Evolutionary conservation across 805 yeast genomes (phyloP).

Genomic region (Jamesozyma hellenica): DNA sequence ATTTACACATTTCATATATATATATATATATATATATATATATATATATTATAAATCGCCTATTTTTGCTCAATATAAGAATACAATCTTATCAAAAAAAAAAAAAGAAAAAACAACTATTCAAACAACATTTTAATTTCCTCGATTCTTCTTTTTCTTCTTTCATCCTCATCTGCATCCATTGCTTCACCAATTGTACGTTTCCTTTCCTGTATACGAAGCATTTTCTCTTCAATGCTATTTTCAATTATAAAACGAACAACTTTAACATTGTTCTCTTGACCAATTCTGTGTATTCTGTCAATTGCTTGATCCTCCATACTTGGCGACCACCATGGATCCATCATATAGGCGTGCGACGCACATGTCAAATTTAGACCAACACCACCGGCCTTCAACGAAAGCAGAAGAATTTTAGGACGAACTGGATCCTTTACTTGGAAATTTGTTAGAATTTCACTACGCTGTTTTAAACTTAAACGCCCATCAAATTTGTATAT

Average conservation of each 20-base stretch:
- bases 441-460: constrained; percentile 50
- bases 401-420: constrained; percentile 46
- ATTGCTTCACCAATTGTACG: constrained; percentile 67
- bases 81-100: too few species aligned
- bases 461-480: constrained; percentile 54
- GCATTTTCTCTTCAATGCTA: constrained; percentile 81
- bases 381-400: constrained; percentile 90
- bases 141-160: constrained; percentile 58
- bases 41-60: too few species aligned
- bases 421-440: constrained; percentile 23
- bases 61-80: too few species aligned
- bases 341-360: constrained; percentile 79
- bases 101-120: too few species aligned
- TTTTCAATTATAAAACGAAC: constrained; percentile 71
- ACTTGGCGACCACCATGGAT: constrained; percentile 96
- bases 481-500: constrained; percentile 79
- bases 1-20: too few species aligned
- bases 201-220: constrained; percentile 77
- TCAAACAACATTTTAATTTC: constrained; percentile 62
- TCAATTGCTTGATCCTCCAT: constrained; percentile 88
- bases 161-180: constrained; percentile 68
- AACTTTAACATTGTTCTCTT: constrained; percentile 58
- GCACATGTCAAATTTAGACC: constrained; percentile 84
- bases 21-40: too few species aligned
- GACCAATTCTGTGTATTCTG: constrained; percentile 87